Percentiles rank a stretch among this genome's conserved stretches.
phyloP scores from a whole-genome alignment of 495 filamentous ascomycete genomes.

The Penicillium coprophilum region DNA sequence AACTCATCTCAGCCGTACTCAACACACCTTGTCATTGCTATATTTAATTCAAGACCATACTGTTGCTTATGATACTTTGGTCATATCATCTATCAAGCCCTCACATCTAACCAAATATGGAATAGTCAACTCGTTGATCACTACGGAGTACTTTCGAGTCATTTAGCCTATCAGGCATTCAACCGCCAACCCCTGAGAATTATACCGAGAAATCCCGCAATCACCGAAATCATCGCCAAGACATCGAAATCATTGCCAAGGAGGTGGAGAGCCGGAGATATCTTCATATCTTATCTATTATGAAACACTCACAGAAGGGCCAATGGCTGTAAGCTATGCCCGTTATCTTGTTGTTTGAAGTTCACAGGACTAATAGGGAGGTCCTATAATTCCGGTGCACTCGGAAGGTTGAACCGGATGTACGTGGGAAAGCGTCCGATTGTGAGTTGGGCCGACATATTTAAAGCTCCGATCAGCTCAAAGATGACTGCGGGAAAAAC shows the following conservation, averaged over 20 bases:
- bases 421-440: not conserved
- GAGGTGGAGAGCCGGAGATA: not conserved
- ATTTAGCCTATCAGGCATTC: no score
- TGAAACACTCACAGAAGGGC: not conserved
- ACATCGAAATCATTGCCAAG: not conserved
- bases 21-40: no score
- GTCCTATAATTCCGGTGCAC: not conserved
- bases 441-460: not conserved
- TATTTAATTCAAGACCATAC: not conserved
- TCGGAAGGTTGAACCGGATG: constrained; percentile 1
- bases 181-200: no score
- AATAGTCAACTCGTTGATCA: no score
- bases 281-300: not conserved
- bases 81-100: no score
- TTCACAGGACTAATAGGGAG: not conserved
- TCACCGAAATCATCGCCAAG: not conserved
- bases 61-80: not conserved
- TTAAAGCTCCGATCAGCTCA: not conserved
- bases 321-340: not conserved
- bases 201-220: not conserved
- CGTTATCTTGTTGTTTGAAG: not conserved
- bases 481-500: not conserved
- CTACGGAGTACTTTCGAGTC: no score
- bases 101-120: no score
- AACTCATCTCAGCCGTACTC: not conserved